Evolutionary conservation across 1,284 basidiomycete species (phyloP).

Genomic region (Sporisorium scitamineum): DNA sequence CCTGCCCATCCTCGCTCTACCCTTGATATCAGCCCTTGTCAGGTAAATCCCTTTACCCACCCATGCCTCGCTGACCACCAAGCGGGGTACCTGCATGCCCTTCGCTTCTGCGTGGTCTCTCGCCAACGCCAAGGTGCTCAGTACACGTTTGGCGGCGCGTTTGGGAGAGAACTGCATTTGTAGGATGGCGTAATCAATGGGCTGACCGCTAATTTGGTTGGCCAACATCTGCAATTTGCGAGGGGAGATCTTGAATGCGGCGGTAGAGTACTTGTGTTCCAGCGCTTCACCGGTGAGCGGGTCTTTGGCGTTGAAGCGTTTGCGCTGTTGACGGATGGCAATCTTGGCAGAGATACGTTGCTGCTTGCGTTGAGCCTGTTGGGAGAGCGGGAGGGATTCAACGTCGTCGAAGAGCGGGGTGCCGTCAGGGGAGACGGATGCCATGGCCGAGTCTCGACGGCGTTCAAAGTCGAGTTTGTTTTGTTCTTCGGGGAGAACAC

Average conservation of each 20-base stretch:
- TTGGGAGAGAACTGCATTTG: slow-evolving; percentile 97
- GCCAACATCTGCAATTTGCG: slow-evolving; percentile 90
- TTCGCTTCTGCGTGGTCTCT: slow-evolving; percentile 89
- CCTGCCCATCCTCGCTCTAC: slow-evolving; percentile 83
- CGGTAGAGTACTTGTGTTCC: slow-evolving; percentile 89
- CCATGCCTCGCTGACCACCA: slow-evolving; percentile 92
- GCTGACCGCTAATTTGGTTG: slow-evolving; percentile 78
- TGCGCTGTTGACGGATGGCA: slow-evolving; percentile 51
- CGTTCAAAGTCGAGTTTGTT: slow-evolving; percentile 43
- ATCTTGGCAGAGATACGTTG: slow-evolving; percentile 46
- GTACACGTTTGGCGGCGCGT: slow-evolving; percentile 83
- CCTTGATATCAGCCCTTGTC: slow-evolving; percentile 84
- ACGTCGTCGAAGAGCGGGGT: slow-evolving; percentile 59
- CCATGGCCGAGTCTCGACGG: slow-evolving; percentile 55
- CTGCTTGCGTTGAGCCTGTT: slow-evolving; percentile 36
- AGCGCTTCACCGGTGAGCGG: slow-evolving; percentile 39
- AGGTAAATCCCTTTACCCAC: slow-evolving; percentile 84
- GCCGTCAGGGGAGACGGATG: slow-evolving; percentile 59
- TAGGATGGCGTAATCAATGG: slow-evolving; percentile 85
- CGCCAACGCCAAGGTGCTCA: slow-evolving; percentile 87
- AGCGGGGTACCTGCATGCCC: slow-evolving; percentile 78
- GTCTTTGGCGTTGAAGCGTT: slow-evolving; percentile 59
- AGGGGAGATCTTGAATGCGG: slow-evolving; percentile 90
- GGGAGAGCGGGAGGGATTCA: slow-evolving; percentile 44
- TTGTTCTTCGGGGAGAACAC: slow-evolving; percentile 59